Evolutionary conservation across 140 eudicot genomes (phyloP).

Genomic region (Anethum foeniculum): DNA sequence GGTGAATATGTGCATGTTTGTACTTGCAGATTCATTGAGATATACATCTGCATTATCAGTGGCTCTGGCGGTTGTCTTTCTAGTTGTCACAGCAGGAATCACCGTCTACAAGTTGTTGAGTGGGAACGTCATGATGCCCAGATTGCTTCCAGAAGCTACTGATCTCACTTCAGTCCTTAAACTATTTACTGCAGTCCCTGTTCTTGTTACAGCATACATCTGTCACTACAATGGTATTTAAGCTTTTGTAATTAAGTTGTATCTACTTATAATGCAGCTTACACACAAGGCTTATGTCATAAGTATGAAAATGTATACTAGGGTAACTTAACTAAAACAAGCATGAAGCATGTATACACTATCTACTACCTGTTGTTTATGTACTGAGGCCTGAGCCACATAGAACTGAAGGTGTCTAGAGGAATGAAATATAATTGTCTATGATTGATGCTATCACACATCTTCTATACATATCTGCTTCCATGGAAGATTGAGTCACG

Average conservation of each 20-base stretch:
- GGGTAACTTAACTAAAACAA: not conserved
- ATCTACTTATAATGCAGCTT: not conserved
- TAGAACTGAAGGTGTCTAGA: not conserved
- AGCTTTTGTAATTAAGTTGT: not conserved
- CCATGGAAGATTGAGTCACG: not conserved
- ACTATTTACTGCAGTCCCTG: conserved; percentile 94
- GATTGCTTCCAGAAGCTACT: conserved; percentile 56
- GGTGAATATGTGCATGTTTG: not conserved
- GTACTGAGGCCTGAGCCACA: conserved; percentile 3
- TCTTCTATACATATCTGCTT: not conserved
- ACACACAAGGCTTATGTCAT: not conserved
- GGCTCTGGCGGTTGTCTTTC: conserved; percentile 87
- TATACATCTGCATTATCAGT: conserved; percentile 93
- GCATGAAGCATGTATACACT: not conserved
- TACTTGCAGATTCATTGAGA: conserved; percentile 75
- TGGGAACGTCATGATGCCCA: conserved; percentile 64
- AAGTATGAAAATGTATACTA: not conserved
- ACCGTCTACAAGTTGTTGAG: conserved; percentile 49
- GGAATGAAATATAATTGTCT: not conserved
- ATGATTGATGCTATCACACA: not conserved
- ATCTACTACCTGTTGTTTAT: not conserved
- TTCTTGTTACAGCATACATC: conserved; percentile 85
- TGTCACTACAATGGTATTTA: conserved; percentile 85
- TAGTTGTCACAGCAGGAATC: conserved; percentile 77
- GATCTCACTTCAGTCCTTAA: conserved; percentile 56